These are phyloP conservation scores for Ophioceras dolichostomum DNA, from an alignment of 2,329 filamentous ascomycete species.

Conservation along the genomic window DNA sequence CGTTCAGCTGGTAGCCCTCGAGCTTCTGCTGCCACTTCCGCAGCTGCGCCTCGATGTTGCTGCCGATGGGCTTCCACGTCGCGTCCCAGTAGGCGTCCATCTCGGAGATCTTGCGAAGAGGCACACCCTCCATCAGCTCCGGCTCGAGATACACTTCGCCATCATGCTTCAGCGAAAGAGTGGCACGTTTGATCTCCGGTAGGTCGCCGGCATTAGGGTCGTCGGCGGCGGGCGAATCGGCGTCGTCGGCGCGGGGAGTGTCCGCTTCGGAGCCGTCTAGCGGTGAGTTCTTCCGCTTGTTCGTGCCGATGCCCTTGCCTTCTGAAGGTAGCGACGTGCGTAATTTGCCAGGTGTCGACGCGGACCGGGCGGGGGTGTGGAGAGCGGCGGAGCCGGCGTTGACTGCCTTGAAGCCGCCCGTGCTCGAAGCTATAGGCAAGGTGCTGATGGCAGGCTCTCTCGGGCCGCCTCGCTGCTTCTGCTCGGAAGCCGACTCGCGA, in stretches of 20 bases:
- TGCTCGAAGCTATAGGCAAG: no score
- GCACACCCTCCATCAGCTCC: slow-evolving; percentile 38
- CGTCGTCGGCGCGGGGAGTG: no score
- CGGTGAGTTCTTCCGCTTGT: no score
- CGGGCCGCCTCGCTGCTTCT: no score
- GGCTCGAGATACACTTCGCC: slow-evolving; percentile 37
- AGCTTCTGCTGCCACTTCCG: slow-evolving; percentile 36
- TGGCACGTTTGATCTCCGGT: slow-evolving; percentile 31
- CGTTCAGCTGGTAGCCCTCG: slow-evolving; percentile 1
- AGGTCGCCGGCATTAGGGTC: slow-evolving; percentile 6
- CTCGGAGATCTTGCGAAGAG: slow-evolving; percentile 35
- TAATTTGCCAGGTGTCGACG: neutral
- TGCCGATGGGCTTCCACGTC: slow-evolving; percentile 34
- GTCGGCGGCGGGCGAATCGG: neutral
- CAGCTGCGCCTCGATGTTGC: slow-evolving; percentile 28
- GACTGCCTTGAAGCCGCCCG: slow-evolving; percentile 11
- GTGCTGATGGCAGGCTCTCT: no score
- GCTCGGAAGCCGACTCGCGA: no score
- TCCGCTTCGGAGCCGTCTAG: no score
- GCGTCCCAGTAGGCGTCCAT: slow-evolving; percentile 43
- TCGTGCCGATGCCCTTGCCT: neutral
- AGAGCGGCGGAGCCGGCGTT: slow-evolving; percentile 6
- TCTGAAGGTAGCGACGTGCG: no score
- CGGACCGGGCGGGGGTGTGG: neutral
- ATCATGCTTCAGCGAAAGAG: slow-evolving; percentile 33